Evolutionary conservation across 2,329 filamentous ascomycete species (phyloP), one percentile per base, ranked within the genome.

Genomic region (Talaromyces sp.): DNA sequence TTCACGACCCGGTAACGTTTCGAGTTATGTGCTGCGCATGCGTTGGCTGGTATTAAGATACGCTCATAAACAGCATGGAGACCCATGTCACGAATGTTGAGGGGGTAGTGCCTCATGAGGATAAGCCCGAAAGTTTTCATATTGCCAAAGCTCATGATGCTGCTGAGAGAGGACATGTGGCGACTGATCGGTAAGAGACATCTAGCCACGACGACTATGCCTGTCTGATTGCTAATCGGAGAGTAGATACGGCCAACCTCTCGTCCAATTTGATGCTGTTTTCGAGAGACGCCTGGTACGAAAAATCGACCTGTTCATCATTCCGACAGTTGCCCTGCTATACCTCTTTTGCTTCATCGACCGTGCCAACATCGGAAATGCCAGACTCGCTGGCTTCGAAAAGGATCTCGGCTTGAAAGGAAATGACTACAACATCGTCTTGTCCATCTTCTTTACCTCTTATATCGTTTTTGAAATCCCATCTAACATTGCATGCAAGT

Each of bases 311-410:
- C 67, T 88, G 5, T 83, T 79, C 67, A 83, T 89, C 50, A 79
- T 90, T 0, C 88, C 88, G 0, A 88, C 85, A 0, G 86, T 90
- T 0, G 77, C 87, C 0, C 63, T 90, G 0, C 76, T 91, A 3
- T 91, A 90, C 68, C 80, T 90, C 0, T 90, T 90, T 69, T 90
- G 87, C 75, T 90, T 90, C 74, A 89, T 90, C 66, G 88, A 90
- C 68, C 82, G 88, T n/a, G 86, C 88, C 25, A 91, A 90, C 65
- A 88, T 91, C 40, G 88, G 87, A 87, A 91, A 90, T 71, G 88
- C 87, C 1, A 83, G 82, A 65, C 77, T 90, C 18, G 87, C 87
- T 3, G 87, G 87, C 0, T 77, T 91, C 21, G 85, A 88, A 61
- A 79, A 77, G 37, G 88, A 90, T 59, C 80, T 91, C 0, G 71